Base-by-base conservation (phyloP, 495 filamentous ascomycete species). In the Aspergillus steynii region DNA sequence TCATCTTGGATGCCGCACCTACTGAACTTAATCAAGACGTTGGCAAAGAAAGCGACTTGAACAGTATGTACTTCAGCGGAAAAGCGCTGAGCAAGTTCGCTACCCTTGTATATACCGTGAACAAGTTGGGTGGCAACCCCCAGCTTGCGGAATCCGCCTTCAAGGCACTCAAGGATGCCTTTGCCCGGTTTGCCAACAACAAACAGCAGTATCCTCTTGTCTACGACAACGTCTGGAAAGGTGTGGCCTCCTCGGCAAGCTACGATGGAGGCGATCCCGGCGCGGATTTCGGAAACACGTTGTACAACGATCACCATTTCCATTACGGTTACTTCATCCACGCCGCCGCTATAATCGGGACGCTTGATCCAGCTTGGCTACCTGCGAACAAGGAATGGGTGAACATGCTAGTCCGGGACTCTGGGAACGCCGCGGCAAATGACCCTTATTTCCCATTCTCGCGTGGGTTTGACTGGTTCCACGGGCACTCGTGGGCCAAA, bases 251-350 rank as follows among this genome's bases (percentile, higher is more conserved):
- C 5, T 85, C 86, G 6, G 92, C 90, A 2, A 85, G 86, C 7
- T 99, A 96, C 70, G 69, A 73, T n/a, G 91, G 89, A 5, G 85
- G 89, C 9, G 85, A 96, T 65, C 64, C 81, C 5, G 86, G 88
- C 47, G 82, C 74, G 47, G 91, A 96, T 67, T 95, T 93, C 69
- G 92, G 92, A 55, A 93, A 93, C 67, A 86, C 87, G 1, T 86
- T 85, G 62, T 97, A 96, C 80, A 97, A 97, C 68, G 95, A 99
- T 68, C 96, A 98, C 68, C 96, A 99, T 72, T 99, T 99, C 77
- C 96, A 96, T 68, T 90, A 85, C 63, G 81, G 78, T 59, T 97
- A 99, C 72, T 96, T 96, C 75, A 88, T 99, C 70, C 91, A 91
- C 60, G 83, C 92, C 1, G 95, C 92, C 8, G 90, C 95, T 8